Evolutionary conservation across 306 rosid genomes (phyloP).

Genomic region (Albizia julibrissin): DNA sequence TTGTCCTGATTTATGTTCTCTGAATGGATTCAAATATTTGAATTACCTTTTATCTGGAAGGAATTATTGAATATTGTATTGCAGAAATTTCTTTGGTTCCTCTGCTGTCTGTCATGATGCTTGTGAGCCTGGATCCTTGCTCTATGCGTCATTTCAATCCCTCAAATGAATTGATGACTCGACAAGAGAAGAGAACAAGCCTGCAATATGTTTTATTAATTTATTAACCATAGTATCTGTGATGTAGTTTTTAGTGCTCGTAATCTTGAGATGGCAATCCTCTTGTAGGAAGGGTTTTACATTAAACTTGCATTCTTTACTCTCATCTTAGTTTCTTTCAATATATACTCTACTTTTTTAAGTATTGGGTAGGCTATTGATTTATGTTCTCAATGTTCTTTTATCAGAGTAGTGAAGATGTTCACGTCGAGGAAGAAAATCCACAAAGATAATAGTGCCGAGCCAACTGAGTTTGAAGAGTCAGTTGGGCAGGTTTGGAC

Average conservation of each 20-base stretch:
- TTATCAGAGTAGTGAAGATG: conserved; percentile 47
- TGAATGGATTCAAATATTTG: conserved; percentile 7
- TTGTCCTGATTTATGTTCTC: not conserved
- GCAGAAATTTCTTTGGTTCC: not conserved
- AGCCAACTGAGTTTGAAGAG: conserved; percentile 75
- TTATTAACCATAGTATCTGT: not conserved
- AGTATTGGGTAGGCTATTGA: not conserved
- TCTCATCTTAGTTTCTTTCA: not conserved
- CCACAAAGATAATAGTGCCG: conserved; percentile 69
- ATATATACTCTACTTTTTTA: not conserved
- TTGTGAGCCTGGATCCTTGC: not conserved
- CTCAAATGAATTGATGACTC: not conserved
- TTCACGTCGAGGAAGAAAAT: conserved; percentile 72
- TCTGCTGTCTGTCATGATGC: not conserved
- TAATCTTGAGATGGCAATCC: not conserved
- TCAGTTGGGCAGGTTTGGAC: conserved; percentile 72
- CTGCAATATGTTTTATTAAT: not conserved
- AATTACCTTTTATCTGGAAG: not conserved
- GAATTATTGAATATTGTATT: not conserved
- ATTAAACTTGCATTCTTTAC: not conserved
- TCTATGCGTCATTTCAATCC: not conserved
- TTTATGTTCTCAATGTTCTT: not conserved
- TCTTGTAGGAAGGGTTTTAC: not conserved
- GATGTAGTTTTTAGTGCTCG: not conserved
- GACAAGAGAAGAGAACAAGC: not conserved